These are phyloP conservation scores for Xanthoparmelia taractica DNA, from an alignment of 495 filamentous ascomycete species.

Conservation along the genomic window DNA sequence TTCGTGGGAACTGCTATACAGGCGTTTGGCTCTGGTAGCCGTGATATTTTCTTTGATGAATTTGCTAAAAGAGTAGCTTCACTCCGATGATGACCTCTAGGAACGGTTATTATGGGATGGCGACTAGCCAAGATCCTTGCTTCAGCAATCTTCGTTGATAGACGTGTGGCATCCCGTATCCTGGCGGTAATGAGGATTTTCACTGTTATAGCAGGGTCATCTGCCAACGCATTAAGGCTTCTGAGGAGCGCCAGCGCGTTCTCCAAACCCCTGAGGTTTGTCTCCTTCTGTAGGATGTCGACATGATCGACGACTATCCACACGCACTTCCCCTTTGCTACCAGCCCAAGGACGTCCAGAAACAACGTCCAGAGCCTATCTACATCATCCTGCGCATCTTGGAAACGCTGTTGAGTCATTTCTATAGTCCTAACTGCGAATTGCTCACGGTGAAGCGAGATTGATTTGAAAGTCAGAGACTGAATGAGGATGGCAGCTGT, in stretches of 20 bases:
- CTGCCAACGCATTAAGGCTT: conserved; percentile 10
- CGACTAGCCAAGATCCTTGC: conserved; percentile 1
- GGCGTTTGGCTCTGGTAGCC: conserved; percentile 5
- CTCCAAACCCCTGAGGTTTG: neutral
- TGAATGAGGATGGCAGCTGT: conserved; percentile 13
- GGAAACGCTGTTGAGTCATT: conserved; percentile 13
- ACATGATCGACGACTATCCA: conserved; percentile 19
- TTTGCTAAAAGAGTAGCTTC: conserved; percentile 11
- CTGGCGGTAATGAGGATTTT: conserved; percentile 20
- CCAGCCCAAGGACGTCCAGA: conserved; percentile 11
- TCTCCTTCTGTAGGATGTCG: conserved; percentile 10
- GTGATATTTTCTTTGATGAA: conserved; percentile 6
- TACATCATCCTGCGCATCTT: conserved; percentile 10
- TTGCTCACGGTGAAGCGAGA: neutral
- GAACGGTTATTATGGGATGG: conserved; percentile 15
- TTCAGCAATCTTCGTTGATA: conserved; percentile 8
- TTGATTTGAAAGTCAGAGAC: conserved; percentile 13
- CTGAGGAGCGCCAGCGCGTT: conserved; percentile 7
- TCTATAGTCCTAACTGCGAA: neutral
- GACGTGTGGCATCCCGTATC: neutral
- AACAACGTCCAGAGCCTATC: conserved; percentile 13
- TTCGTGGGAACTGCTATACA: neutral
- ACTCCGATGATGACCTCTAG: conserved; percentile 13
- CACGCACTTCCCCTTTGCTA: conserved; percentile 3
- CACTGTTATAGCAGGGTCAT: conserved; percentile 11